These are phyloP conservation scores for Priceomyces melissophilus DNA, from an alignment of 805 yeast species.

Conservation along the genomic window DNA sequence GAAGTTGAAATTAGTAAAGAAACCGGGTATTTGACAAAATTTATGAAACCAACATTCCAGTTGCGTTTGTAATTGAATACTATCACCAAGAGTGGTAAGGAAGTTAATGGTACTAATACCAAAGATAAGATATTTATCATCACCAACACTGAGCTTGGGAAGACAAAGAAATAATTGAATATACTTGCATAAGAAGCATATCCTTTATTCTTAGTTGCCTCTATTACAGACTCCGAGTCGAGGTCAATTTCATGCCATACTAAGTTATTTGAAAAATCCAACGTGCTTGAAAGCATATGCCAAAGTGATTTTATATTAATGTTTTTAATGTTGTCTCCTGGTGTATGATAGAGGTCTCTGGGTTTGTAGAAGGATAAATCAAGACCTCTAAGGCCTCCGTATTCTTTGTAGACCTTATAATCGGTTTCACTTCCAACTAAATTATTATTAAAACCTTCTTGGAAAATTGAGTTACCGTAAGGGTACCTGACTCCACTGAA, in stretches of 20 bases:
- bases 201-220: conserved; percentile 11
- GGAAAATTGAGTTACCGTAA: conserved; percentile 75
- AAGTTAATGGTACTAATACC: conserved; percentile 51
- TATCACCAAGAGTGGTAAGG: conserved; percentile 44
- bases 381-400: conserved; percentile 71
- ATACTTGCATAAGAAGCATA: conserved; percentile 65
- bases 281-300: conserved; percentile 76
- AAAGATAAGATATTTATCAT: conserved; percentile 52
- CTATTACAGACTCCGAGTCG: conserved; percentile 24
- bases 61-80: conserved; percentile 45
- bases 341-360: conserved; percentile 79
- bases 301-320: conserved; percentile 68
- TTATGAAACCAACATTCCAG: conserved; percentile 43
- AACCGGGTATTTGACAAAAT: conserved; percentile 56
- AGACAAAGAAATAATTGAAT: conserved; percentile 54
- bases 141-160: conserved; percentile 49
- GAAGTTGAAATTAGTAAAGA: conserved; percentile 47
- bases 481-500: conserved; percentile 59
- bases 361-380: conserved; percentile 90
- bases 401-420: conserved; percentile 62
- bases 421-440: conserved; percentile 81
- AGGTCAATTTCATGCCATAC: conserved; percentile 28
- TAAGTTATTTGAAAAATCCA: conserved; percentile 54
- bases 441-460: conserved; percentile 77
- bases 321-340: conserved; percentile 62